Conservation (phyloP, 306 rosid genomes). For the Pyrus communis region DNA sequence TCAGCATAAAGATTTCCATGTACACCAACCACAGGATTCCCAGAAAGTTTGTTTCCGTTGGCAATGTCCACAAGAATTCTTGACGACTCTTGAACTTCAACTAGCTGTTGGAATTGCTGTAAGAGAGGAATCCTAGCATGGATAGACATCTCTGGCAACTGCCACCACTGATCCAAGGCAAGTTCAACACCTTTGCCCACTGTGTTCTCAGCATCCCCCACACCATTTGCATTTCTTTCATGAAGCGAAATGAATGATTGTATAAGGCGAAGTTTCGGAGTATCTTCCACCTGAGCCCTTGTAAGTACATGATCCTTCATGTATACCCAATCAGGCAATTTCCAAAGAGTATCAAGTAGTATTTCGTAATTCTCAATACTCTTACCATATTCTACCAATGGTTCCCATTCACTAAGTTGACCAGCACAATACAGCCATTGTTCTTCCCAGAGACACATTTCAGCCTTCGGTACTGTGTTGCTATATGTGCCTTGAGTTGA, state of each 20-base stretch:
- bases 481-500: conserved; percentile 97
- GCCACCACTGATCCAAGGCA: conserved; percentile 99
- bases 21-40: conserved; percentile 64
- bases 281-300: conserved; percentile 99
- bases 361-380: conserved; percentile 93
- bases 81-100: conserved; percentile 96
- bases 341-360: conserved; percentile 93
- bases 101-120: conserved; percentile 97
- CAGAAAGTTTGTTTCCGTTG: conserved; percentile 72
- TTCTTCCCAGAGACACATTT: conserved; percentile 99
- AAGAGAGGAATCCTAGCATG: conserved; percentile 95
- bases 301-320: conserved; percentile 94
- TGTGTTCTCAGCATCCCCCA: conserved; percentile 84
- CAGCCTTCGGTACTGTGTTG: conserved; percentile 93
- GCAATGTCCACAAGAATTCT: conserved; percentile 79
- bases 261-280: conserved; percentile 85
- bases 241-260: conserved; percentile 91
- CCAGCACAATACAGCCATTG: conserved; percentile 91
- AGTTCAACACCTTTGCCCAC: conserved; percentile 93
- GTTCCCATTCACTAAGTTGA: conserved; percentile 99
- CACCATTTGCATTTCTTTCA: conserved; percentile 80
- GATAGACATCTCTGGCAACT: conserved; percentile 94
- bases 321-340: conserved; percentile 94
- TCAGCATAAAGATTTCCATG: conserved; percentile 93
- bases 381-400: conserved; percentile 89